phyloP scores from a whole-genome alignment of 441 rosid species.

The Bruguiera hainesii region DNA sequence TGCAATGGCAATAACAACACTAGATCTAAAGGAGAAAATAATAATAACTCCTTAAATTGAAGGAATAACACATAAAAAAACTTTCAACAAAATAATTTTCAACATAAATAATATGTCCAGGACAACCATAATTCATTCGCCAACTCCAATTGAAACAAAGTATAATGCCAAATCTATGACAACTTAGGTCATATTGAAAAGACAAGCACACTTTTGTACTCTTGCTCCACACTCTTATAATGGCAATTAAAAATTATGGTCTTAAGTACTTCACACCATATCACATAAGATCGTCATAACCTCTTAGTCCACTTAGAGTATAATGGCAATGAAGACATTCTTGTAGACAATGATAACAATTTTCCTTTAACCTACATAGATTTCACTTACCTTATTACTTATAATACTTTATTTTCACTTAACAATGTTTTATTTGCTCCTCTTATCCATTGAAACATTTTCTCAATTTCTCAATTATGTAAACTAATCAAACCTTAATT shows the following conservation, averaged over 20 bases:
- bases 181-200: too few relatives aligned
- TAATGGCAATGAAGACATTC: neutral
- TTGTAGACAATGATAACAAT: neutral
- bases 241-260: too few relatives aligned
- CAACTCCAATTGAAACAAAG: too few relatives aligned
- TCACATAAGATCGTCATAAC: neutral
- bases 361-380: neutral
- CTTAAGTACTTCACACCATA: too few relatives aligned
- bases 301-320: neutral
- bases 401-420: neutral
- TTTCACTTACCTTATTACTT: neutral
- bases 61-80: rapidly evolving
- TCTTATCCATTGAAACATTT: neutral
- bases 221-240: too few relatives aligned
- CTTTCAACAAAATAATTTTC: neutral
- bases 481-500: neutral
- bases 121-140: too few relatives aligned
- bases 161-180: too few relatives aligned
- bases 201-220: too few relatives aligned
- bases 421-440: neutral
- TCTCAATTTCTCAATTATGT: neutral
- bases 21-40: neutral
- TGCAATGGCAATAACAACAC: too few relatives aligned
- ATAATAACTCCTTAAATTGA: neutral
- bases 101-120: too few relatives aligned